A percentile compares a stretch with the other conserved stretches of the same genome.
Conservation (phyloP, 2,329 filamentous ascomycete species). For the Aspergillus neoniger region DNA sequence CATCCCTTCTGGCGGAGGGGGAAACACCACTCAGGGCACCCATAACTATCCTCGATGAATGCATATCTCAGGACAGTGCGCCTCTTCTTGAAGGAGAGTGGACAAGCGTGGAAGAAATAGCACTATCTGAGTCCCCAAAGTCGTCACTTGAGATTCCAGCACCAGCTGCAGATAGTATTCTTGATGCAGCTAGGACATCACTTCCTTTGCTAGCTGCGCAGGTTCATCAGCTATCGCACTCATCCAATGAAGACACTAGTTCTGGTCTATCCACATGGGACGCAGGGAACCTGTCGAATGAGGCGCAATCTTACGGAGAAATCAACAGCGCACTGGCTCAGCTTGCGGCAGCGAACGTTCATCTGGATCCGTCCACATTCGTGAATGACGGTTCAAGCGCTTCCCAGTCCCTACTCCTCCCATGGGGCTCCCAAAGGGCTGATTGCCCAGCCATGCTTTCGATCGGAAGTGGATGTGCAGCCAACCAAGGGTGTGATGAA, state of each 20-base stretch:
- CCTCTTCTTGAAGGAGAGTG: slow-evolving; percentile 9
- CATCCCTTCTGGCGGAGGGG: slow-evolving; percentile 1
- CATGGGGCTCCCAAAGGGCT: slow-evolving; percentile 1
- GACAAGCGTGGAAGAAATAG: neutral
- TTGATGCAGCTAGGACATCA: slow-evolving; percentile 3
- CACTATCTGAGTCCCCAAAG: slow-evolving; percentile 4
- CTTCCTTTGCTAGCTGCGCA: slow-evolving; percentile 12
- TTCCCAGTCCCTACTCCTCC: slow-evolving; percentile 5
- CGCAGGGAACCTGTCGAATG: neutral
- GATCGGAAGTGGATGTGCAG: neutral
- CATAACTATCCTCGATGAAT: slow-evolving; percentile 2
- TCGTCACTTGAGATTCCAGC: slow-evolving; percentile 8
- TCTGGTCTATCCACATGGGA: slow-evolving; percentile 7
- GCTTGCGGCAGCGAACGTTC: neutral
- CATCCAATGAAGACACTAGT: slow-evolving; percentile 1
- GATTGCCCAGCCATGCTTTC: neutral
- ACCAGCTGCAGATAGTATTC: slow-evolving; percentile 3
- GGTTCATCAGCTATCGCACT: slow-evolving; percentile 4
- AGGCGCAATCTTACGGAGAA: slow-evolving; percentile 1
- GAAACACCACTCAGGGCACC: neutral
- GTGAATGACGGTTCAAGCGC: neutral
- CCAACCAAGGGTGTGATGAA: neutral
- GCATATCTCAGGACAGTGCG: neutral
- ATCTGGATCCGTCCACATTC: slow-evolving; percentile 7
- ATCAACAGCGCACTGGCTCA: slow-evolving; percentile 2